Percentiles rank a stretch among this genome's conserved stretches.
phyloP scores from a whole-genome alignment of 805 yeast species.

The Teunomyces barrocoloradensis region DNA sequence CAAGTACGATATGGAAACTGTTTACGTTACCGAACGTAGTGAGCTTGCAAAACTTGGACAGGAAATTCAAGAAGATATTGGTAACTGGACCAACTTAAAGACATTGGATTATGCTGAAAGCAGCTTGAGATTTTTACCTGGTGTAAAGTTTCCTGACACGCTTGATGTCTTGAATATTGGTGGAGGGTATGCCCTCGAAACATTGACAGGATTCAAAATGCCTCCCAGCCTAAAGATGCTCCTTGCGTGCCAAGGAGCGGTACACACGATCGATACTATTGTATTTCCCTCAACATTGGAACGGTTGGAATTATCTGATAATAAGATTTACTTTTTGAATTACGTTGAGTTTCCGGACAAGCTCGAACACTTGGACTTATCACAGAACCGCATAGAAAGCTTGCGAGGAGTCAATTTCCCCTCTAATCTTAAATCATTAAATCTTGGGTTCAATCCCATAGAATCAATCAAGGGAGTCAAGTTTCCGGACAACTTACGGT shows the following conservation, averaged over 20 bases:
- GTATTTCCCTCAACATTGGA: conserved; percentile 33
- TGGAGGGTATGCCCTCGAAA: conserved; percentile 38
- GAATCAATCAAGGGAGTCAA: conserved; percentile 41
- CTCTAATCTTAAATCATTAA: conserved; percentile 23
- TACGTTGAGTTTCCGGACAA: conserved; percentile 37
- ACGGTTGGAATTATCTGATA: conserved; percentile 33
- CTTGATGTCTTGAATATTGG: conserved; percentile 38
- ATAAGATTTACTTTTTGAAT: conserved; percentile 37
- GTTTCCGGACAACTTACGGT: conserved; percentile 36
- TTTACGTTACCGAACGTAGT: conserved; percentile 31
- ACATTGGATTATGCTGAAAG: conserved; percentile 38
- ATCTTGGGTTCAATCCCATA: conserved; percentile 38
- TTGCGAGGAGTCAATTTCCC: conserved; percentile 39
- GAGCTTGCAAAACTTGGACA: conserved; percentile 32
- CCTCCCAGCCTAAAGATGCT: conserved; percentile 30
- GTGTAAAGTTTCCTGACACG: conserved; percentile 37
- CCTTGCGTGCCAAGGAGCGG: conserved; percentile 33
- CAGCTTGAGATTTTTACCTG: conserved; percentile 37
- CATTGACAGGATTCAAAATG: conserved; percentile 39
- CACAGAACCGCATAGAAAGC: conserved; percentile 40
- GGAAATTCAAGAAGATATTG: conserved; percentile 36
- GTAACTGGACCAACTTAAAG: conserved; percentile 31
- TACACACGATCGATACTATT: conserved; percentile 35
- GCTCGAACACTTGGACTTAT: conserved; percentile 31
- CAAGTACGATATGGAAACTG: conserved; percentile 34